Base-by-base conservation (phyloP, 1,284 basidiomycete genomes). In the Microbotryum scabiosae region DNA sequence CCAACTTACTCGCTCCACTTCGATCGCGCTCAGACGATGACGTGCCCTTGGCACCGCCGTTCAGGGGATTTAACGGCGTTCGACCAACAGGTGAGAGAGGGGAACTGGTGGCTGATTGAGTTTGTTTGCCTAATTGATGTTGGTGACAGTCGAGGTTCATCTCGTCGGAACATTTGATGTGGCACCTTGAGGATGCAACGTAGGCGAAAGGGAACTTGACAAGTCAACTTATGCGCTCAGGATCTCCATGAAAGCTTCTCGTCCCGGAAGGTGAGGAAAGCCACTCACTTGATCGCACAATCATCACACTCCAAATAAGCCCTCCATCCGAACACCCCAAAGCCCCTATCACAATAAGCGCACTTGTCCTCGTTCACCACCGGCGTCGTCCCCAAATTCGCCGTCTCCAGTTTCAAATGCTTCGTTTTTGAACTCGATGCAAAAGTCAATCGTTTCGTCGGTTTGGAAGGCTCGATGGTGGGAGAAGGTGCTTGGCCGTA, bases 301-400 rank as follows among this genome's bases (percentile, higher is more conserved):
- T 93, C 90, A 74, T 94, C 90, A 73, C 90, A 93, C 70, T 88
- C 84, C 32, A 93, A 76, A 32, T 86, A 82, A 23, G 87, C 84
- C 72, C 90, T 89, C 83, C 20, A 68, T 86, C 18, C 89, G 88
- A 51, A 93, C 78, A 54, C 86, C 32, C 78, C 71, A 70, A 90
- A 91, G 10, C 86, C 52, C 78, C 90, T 92, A 53, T 74, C 72
- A 71, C 90, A 93, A 10, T 90, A 78, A 72, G 88, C 86, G 71
- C 90, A 93, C 72, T 86, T 90, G 18, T 56, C 48, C 14, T 44
- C 58, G 18, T 14, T 6, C 10, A 18, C 20, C 30, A 21, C 52
- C 41, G 44, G 36, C 14, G 28, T 44, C 60, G n/a, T 26, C 43
- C 25, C 41, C 49, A 20, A 12, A 21, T 45, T 47, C 4, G 46